A percentile compares a stretch with the other conserved stretches of the same genome.
phyloP scores from a whole-genome alignment of 345 rosid species.

The Noccaea bulbosa region DNA sequence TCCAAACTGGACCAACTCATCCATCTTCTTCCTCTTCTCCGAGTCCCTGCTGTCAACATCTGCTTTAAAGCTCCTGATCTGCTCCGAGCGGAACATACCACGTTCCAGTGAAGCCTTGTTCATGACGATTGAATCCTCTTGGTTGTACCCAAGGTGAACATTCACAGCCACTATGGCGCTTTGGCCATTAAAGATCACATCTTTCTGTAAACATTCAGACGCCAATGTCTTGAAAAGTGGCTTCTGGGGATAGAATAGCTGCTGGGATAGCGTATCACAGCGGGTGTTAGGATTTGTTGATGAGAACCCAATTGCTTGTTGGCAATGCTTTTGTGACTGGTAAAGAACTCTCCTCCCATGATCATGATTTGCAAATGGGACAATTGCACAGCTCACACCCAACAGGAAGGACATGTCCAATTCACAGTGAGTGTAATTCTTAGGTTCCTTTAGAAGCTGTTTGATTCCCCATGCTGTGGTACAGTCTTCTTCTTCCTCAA shows the following conservation, averaged over 20 bases:
- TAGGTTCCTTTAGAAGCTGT: constrained; percentile 51
- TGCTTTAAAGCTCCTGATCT: constrained; percentile 82
- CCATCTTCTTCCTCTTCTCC: constrained; percentile 61
- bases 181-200: constrained; percentile 80
- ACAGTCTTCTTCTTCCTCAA: constrained; percentile 93
- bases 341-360: constrained; percentile 87
- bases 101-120: constrained; percentile 87
- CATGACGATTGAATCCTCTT: constrained; percentile 94
- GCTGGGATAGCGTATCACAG: constrained; percentile 80
- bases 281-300: constrained; percentile 78
- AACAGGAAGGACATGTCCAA: constrained; percentile 78
- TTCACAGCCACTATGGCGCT: constrained; percentile 88
- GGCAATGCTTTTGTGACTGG: constrained; percentile 85
- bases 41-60: constrained; percentile 78
- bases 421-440: constrained; percentile 72
- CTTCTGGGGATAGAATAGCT: constrained; percentile 78
- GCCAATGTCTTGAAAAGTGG: constrained; percentile 76
- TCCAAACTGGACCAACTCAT: constrained; percentile 65
- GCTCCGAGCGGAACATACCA: constrained; percentile 90
- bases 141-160: constrained; percentile 90
- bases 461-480: constrained; percentile 67
- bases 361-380: constrained; percentile 89
- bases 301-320: constrained; percentile 87
- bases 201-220: constrained; percentile 69
- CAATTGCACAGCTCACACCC: constrained; percentile 82